Evolutionary conservation across 805 yeast genomes (phyloP), one percentile per base, ranked within the genome.

Genomic region (Metschnikowia lachancei): DNA sequence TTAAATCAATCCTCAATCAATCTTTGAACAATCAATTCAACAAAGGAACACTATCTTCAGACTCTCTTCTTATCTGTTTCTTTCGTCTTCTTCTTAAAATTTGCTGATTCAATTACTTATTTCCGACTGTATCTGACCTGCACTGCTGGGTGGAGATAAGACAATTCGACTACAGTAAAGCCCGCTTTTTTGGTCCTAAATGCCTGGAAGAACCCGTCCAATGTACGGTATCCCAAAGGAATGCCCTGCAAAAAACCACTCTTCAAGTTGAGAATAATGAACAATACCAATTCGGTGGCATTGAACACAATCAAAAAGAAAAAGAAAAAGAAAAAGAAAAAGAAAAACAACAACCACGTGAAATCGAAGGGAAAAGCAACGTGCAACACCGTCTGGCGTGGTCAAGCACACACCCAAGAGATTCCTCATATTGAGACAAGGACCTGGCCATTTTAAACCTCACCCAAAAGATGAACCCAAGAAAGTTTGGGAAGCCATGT

Each of bases 301-400:
- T 92, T 92, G 54, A 94, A 66, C 1, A 75, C 75, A 12, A 90
- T 75, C 50, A 94, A 72, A 16, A n/a, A n/a, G n/a, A n/a, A n/a
- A n/a, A n/a, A n/a, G n/a, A n/a, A n/a, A n/a, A n/a, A n/a, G n/a
- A n/a, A n/a, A n/a, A n/a, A n/a, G n/a, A n/a, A n/a, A n/a, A 91
- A 87, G 46, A 81, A 73, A 42, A 90, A 73, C 36, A 94, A 72
- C 97, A 97, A 90, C 95, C 96, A 89, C 0, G 99, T 92, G 98
- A 95, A 1, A 83, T 82, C 3, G 92, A 78, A 0, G 99, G 99
- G 58, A 94, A 94, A 46, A 94, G 70, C 48, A 94, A 68, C 3
- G 98, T 90, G 61, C 92, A 94, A 63, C 99, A 94, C 58, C 99
- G 85, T 60, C 99, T 82, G 1, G 99, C 99, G 64, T 94, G 99